Percentiles rank a stretch among this genome's conserved stretches.
Conservation (phyloP, 139 green algal genomes). For the Coccomyxa sp. region DNA sequence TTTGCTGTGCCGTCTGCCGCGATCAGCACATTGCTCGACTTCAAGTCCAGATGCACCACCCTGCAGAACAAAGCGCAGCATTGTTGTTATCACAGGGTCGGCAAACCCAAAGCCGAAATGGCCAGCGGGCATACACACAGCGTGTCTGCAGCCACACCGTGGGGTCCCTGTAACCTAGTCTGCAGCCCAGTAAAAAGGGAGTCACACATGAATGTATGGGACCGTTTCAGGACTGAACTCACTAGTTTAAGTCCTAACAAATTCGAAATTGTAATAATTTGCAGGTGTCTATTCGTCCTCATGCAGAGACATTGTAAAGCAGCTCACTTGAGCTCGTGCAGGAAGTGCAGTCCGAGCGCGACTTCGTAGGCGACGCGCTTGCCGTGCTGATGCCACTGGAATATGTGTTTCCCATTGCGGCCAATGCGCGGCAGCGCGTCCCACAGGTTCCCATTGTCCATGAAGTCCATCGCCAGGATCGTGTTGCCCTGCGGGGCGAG, state of each 20-base stretch:
- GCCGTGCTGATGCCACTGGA: neutral
- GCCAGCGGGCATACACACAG: too few relatives aligned
- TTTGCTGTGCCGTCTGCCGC: constrained; percentile 15
- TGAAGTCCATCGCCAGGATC: neutral
- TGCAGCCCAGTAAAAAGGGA: too few relatives aligned
- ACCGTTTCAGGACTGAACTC: too few relatives aligned
- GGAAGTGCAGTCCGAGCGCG: neutral
- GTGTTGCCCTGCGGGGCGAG: neutral
- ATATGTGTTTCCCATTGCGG: neutral
- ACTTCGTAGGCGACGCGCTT: neutral
- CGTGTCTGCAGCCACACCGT: too few relatives aligned
- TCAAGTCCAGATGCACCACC: constrained; percentile 22
- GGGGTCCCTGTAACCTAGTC: too few relatives aligned
- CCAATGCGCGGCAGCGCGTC: neutral
- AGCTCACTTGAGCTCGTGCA: constrained; percentile 5
- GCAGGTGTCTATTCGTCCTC: too few relatives aligned
- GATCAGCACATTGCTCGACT: constrained; percentile 22
- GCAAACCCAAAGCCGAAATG: too few relatives aligned
- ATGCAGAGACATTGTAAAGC: too few relatives aligned
- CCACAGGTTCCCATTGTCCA: neutral
- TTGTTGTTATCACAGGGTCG: too few relatives aligned
- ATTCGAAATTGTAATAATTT: too few relatives aligned
- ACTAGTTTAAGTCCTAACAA: too few relatives aligned
- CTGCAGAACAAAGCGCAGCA: neutral
- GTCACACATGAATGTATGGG: too few relatives aligned